Percentiles rank a stretch among this genome's conserved stretches.
These are phyloP conservation scores for Byssoonygena ceratinophila DNA, from an alignment of 2,329 filamentous ascomycete species.

Conservation along the genomic window DNA sequence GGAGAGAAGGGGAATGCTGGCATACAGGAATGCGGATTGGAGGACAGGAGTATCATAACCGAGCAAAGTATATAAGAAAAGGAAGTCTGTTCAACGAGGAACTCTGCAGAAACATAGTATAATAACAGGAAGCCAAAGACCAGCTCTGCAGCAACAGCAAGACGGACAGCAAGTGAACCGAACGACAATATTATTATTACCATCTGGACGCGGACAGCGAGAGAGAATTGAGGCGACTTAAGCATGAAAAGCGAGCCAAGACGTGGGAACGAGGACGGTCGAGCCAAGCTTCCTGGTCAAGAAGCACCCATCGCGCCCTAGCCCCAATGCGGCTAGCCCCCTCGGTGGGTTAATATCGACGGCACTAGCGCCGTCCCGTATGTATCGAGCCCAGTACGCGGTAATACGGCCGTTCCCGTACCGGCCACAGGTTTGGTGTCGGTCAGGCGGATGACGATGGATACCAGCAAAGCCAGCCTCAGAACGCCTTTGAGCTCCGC, in stretches of 20 bases:
- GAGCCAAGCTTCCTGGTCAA: slow-evolving; percentile 5
- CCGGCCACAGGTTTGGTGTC: background rate
- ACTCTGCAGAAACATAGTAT: slow-evolving; percentile 8
- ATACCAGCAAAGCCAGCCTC: background rate
- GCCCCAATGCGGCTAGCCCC: background rate
- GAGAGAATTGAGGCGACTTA: slow-evolving; percentile 10
- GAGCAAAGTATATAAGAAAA: background rate
- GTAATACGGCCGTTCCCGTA: background rate
- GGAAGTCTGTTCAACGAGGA: background rate
- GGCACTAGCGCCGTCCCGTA: background rate
- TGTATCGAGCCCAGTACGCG: too few relatives aligned
- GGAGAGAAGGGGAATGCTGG: background rate
- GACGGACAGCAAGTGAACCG: background rate
- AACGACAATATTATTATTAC: background rate
- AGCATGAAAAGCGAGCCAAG: slow-evolving; percentile 10
- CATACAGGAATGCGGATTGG: background rate
- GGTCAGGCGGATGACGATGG: background rate
- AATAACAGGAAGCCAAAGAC: slow-evolving; percentile 7
- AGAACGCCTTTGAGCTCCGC: background rate
- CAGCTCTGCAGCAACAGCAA: slow-evolving; percentile 8
- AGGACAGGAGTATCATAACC: background rate
- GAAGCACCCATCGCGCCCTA: background rate
- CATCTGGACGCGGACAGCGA: background rate
- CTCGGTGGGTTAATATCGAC: background rate
- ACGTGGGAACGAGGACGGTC: slow-evolving; percentile 6